These are phyloP conservation scores for Orbilia javanica DNA, from an alignment of 2,329 filamentous ascomycete species.

Conservation along the genomic window DNA sequence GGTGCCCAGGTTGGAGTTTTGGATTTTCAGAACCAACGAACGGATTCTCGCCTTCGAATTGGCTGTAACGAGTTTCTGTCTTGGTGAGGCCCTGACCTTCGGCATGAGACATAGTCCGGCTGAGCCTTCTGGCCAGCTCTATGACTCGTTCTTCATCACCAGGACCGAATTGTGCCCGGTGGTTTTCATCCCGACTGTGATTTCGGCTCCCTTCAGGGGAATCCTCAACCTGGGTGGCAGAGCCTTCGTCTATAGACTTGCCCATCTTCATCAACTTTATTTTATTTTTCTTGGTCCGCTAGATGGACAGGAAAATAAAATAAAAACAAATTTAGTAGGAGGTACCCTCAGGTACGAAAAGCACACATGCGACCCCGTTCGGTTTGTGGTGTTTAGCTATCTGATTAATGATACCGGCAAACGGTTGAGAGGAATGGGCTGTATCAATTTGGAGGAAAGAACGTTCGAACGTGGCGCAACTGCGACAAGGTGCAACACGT, in stretches of 20 bases:
- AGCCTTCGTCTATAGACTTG: conserved; percentile 57
- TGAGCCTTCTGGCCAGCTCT: conserved; percentile 43
- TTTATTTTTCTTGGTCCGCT: background rate
- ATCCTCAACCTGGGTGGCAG: conserved; percentile 52
- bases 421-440: conserved; percentile 17
- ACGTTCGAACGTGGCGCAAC: background rate
- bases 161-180: conserved; percentile 46
- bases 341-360: conserved; percentile 23
- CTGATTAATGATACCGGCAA: background rate
- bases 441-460: conserved; percentile 2
- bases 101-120: conserved; percentile 33
- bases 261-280: conserved; percentile 18
- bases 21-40: conserved; percentile 45
- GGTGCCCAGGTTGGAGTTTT: conserved; percentile 43
- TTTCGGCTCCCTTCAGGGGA: conserved; percentile 46
- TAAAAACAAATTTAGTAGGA: background rate
- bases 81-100: conserved; percentile 41
- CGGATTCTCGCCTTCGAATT: conserved; percentile 54
- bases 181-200: conserved; percentile 47
- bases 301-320: too few relatives aligned
- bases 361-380: conserved; percentile 6
- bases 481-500: background rate
- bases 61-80: conserved; percentile 52
- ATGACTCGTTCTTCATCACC: conserved; percentile 53
- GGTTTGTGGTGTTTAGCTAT: too few relatives aligned